Conservation (phyloP, 768 basidiomycete species). For the Naematelia encephala region DNA sequence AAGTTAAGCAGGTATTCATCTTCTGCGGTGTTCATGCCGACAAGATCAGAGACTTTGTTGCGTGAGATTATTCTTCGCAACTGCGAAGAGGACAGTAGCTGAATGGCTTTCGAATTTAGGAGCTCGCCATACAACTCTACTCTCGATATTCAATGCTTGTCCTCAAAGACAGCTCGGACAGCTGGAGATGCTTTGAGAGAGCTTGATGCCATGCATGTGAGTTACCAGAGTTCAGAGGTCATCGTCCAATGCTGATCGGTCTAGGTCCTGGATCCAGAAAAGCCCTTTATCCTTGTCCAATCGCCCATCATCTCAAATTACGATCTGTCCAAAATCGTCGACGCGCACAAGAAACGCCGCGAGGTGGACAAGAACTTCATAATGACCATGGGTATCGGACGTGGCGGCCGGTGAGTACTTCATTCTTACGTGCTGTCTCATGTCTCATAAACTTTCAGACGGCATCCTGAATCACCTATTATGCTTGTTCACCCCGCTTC, state of each 20-base stretch:
- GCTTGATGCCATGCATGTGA: conserved; percentile 45
- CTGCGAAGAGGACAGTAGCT: neutral
- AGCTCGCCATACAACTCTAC: conserved; percentile 29
- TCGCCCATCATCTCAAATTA: conserved; percentile 76
- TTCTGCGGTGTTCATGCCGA: conserved; percentile 88
- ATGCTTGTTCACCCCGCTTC: conserved; percentile 48
- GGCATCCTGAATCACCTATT: conserved; percentile 61
- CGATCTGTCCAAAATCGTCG: conserved; percentile 81
- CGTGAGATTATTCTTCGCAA: conserved; percentile 56
- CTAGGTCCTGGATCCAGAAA: conserved; percentile 49
- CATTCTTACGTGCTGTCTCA: conserved; percentile 17
- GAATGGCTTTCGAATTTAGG: conserved; percentile 10
- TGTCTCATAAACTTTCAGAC: conserved; percentile 27
- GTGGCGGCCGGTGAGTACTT: conserved; percentile 43
- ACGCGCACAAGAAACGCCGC: conserved; percentile 80
- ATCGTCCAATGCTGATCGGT: neutral
- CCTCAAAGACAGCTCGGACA: conserved; percentile 44
- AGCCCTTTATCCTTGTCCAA: conserved; percentile 50
- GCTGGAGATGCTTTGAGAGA: conserved; percentile 51
- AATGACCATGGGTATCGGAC: conserved; percentile 74
- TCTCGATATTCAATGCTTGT: conserved; percentile 43
- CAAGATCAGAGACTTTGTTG: conserved; percentile 77
- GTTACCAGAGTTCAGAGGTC: neutral
- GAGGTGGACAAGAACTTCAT: conserved; percentile 86
- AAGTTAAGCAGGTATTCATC: conserved; percentile 93